A percentile compares a stretch with the other conserved stretches of the same genome.
Conservation (phyloP, 208 protist species). For the Porcisia hertigi region DNA sequence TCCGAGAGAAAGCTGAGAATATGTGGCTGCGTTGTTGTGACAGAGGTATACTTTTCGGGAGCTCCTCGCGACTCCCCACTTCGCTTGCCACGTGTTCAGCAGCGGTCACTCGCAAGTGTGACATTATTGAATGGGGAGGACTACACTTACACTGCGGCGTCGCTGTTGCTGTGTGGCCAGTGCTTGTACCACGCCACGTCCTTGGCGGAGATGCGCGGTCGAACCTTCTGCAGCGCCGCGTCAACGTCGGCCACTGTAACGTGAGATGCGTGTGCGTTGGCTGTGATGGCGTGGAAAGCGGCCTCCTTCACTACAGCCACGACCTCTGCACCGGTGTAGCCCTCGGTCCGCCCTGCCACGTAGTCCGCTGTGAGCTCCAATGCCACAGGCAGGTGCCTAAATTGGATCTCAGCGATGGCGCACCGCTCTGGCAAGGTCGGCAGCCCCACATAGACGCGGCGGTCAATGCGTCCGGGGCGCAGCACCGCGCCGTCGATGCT, state of each 20-base stretch:
- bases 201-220: conserved; percentile 43
- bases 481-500: conserved; percentile 92
- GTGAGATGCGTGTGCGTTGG: conserved; percentile 41
- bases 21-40: neutral
- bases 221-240: conserved; percentile 55
- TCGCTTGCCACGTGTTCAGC: neutral
- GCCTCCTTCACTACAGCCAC: conserved; percentile 92
- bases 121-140: neutral
- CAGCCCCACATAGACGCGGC: conserved; percentile 92
- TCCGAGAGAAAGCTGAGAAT: neutral
- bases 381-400: conserved; percentile 61
- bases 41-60: neutral
- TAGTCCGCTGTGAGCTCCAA: conserved; percentile 51
- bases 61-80: neutral
- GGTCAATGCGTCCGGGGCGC: conserved; percentile 91
- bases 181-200: conserved; percentile 71
- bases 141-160: neutral
- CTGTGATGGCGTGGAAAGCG: conserved; percentile 79
- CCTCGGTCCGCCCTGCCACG: conserved; percentile 66
- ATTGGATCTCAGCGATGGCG: conserved; percentile 88
- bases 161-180: conserved; percentile 26
- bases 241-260: conserved; percentile 61
- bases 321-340: conserved; percentile 94
- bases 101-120: neutral
- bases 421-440: conserved; percentile 74